Base-by-base conservation (phyloP, 1,284 basidiomycete species). In the Cryptococcus floricola region DNA sequence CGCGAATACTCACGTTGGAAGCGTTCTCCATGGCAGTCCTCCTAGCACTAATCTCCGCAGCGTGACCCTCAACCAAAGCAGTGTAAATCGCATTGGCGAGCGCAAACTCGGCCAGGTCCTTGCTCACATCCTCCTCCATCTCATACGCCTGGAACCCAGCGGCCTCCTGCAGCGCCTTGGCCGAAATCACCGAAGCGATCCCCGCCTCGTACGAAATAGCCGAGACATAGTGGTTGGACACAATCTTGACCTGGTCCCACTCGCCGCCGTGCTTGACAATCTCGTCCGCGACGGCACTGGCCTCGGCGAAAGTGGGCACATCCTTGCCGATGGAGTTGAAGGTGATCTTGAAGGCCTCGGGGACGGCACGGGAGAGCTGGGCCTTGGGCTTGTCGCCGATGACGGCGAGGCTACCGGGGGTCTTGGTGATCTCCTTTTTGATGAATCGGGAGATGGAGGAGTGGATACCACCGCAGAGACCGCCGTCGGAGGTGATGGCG, bases 21-120 rank as follows among this genome's bases (percentile, higher is more conserved):
- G 95, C 96, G 75, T 95, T 98, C 86, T 98, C 95, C 95, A 99
- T 99, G 74, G 96, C 95, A 70, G 96, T 98, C 68, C 95, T 89
- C 79, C 92, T 84, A 50, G 69, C 71, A 53, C 64, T 69, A 51
- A 70, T 89, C 80, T 98, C 95, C 68, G 93, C 91, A 59, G 96
- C 95, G 78, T 98, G 94, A 59, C 87, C 89, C 80, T 99, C 96
- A 48, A 91, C 89, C 52, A 99, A 87, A 54, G 92, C 87, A 64
- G 93, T 87, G 78, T 87, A 98, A 81, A 98, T 86, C 67, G 93
- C 92, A 79, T 98, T 98, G 75, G 96, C 93, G 59, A 99, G 83
- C 7, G 92, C 85, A 79, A 99, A 98, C 78, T 98, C 92, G 61
- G 91, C 86, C 44, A 98, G 83, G 76, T 99, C 95, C 78, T 87